A percentile compares a stretch with the other conserved stretches of the same genome.
phyloP scores from a whole-genome alignment of 371 early-diverging fungal species.

The Chytridium lagenaria region DNA sequence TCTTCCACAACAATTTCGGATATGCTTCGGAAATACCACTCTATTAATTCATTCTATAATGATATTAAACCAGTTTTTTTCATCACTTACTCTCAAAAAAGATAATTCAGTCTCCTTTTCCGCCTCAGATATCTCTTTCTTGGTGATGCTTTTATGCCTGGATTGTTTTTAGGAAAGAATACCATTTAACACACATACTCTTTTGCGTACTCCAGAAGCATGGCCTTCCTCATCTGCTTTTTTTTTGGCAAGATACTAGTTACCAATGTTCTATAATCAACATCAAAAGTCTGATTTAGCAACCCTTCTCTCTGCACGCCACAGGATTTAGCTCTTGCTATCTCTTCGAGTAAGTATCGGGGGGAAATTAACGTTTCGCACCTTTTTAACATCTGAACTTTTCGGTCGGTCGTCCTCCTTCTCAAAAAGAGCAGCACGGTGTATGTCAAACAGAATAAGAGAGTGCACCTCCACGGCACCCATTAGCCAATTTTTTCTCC shows the following conservation, averaged over 20 bases:
- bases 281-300: conserved; percentile 33
- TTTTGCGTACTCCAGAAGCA: conserved; percentile 51
- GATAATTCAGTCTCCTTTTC: conserved; percentile 40
- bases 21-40: conserved; percentile 56
- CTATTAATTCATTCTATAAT: conserved; percentile 44
- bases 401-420: conserved; percentile 36
- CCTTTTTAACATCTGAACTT: conserved; percentile 25
- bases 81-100: conserved; percentile 35
- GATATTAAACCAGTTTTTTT: neutral
- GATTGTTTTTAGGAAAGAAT: neutral
- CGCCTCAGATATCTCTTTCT: conserved; percentile 34
- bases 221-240: conserved; percentile 50
- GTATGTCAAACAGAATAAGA: conserved; percentile 45
- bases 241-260: conserved; percentile 49
- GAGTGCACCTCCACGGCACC: conserved; percentile 50
- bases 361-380: neutral
- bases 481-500: conserved; percentile 54
- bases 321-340: neutral
- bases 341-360: no score
- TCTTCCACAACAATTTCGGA: conserved; percentile 52
- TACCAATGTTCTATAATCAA: conserved; percentile 50
- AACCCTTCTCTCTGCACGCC: conserved; percentile 3
- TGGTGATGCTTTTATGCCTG: conserved; percentile 26
- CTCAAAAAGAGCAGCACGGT: conserved; percentile 35
- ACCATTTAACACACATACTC: conserved; percentile 31